phyloP scores from a whole-genome alignment of 2,329 filamentous ascomycete species.

The Claviceps digitariae region DNA sequence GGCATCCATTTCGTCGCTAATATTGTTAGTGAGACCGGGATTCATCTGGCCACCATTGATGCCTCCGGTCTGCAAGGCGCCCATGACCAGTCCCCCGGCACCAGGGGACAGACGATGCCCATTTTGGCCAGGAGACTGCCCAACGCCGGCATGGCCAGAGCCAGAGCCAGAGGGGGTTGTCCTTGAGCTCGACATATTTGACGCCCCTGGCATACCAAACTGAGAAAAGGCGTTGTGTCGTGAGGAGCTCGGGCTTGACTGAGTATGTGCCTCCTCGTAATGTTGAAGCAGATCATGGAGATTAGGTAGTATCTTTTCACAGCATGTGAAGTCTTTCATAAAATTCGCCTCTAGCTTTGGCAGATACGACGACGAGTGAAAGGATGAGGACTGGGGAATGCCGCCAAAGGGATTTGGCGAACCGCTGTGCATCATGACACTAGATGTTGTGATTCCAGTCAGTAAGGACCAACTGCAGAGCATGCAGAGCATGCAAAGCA shows the following conservation, averaged over 20 bases:
- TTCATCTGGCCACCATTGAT: slow-evolving; percentile 25
- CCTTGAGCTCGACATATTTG: slow-evolving; percentile 21
- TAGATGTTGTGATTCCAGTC: slow-evolving; percentile 24
- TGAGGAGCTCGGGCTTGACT: slow-evolving; percentile 36
- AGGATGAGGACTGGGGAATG: slow-evolving; percentile 78
- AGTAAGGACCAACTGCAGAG: background rate
- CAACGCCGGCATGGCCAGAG: slow-evolving; percentile 12
- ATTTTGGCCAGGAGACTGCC: slow-evolving; percentile 17
- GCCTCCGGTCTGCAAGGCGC: slow-evolving; percentile 16
- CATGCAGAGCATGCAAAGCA: background rate
- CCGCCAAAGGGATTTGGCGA: slow-evolving; percentile 56
- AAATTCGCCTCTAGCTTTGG: slow-evolving; percentile 95
- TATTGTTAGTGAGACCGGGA: slow-evolving; percentile 26
- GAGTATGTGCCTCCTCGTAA: slow-evolving; percentile 89
- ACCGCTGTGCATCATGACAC: slow-evolving; percentile 89
- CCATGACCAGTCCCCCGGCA: slow-evolving; percentile 25
- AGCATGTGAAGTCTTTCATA: slow-evolving; percentile 95
- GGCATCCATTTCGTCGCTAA: slow-evolving; percentile 59
- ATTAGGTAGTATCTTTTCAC: slow-evolving; percentile 75
- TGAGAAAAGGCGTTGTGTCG: slow-evolving; percentile 28
- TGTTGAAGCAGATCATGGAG: slow-evolving; percentile 92
- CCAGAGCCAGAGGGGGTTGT: slow-evolving; percentile 18
- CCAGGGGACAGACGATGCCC: slow-evolving; percentile 20
- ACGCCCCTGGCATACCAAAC: slow-evolving; percentile 21
- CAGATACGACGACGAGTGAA: slow-evolving; percentile 90